Evolutionary conservation across 2,329 filamentous ascomycete genomes (phyloP).

Genomic region (Ceratocystiopsis sp.): DNA sequence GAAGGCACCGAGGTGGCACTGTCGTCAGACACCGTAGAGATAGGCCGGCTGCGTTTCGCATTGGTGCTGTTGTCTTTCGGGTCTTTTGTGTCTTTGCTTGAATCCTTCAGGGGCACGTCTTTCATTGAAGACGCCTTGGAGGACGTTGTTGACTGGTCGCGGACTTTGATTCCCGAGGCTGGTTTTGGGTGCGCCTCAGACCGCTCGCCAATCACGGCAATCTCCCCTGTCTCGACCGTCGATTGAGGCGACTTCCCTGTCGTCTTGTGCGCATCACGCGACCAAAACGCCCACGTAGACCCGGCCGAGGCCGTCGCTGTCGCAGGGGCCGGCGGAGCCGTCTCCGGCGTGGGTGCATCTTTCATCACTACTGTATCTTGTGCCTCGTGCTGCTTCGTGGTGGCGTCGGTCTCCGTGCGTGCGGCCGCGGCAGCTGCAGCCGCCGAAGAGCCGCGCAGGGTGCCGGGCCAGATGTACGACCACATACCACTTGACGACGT

Average conservation of each 20-base stretch:
- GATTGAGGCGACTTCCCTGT: slow-evolving; percentile 13
- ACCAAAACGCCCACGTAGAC: slow-evolving; percentile 74
- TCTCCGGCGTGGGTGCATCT: slow-evolving; percentile 19
- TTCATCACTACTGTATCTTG: slow-evolving; percentile 27
- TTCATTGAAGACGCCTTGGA: slow-evolving; percentile 19
- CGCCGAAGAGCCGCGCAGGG: too few species aligned
- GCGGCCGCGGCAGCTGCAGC: too few species aligned
- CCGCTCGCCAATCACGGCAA: slow-evolving; percentile 40
- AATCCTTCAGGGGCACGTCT: slow-evolving; percentile 14
- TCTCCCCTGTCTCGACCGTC: slow-evolving; percentile 26
- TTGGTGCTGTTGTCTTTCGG: slow-evolving; percentile 10
- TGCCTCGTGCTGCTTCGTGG: slow-evolving; percentile 10
- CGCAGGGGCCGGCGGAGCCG: slow-evolving; percentile 18
- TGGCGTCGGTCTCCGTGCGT: too few species aligned
- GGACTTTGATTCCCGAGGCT: slow-evolving; percentile 27
- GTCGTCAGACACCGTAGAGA: slow-evolving; percentile 30
- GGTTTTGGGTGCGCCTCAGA: slow-evolving; percentile 37
- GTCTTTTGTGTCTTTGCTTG: not conserved
- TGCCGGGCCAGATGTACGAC: too few species aligned
- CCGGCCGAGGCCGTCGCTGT: slow-evolving; percentile 23
- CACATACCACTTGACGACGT: too few species aligned
- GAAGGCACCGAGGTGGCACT: slow-evolving; percentile 6
- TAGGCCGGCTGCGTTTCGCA: slow-evolving; percentile 27
- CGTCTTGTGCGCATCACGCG: slow-evolving; percentile 32
- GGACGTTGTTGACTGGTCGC: slow-evolving; percentile 17